These are phyloP conservation scores for Lepidium campestre DNA, from an alignment of 441 rosid species.

Conservation along the genomic window DNA sequence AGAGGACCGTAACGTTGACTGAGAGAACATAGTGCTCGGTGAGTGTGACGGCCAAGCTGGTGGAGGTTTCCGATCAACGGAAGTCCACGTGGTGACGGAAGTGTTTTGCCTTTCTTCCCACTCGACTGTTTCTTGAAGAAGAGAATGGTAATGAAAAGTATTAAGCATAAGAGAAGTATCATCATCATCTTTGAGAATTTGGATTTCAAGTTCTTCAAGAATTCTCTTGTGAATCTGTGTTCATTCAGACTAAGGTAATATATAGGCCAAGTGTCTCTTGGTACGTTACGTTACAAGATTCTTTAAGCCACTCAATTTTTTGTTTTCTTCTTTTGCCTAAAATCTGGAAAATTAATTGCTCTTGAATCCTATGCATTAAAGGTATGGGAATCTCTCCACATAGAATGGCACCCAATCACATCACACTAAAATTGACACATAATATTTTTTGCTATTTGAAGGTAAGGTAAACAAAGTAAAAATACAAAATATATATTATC, in stretches of 20 bases:
- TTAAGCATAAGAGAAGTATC: background rate
- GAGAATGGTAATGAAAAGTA: background rate
- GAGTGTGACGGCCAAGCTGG: constrained; percentile 38
- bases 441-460: background rate
- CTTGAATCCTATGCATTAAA: background rate
- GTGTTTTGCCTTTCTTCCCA: background rate
- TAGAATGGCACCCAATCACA: background rate
- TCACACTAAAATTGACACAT: background rate
- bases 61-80: constrained; percentile 51
- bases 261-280: constrained; percentile 3
- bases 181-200: background rate
- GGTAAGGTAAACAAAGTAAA: background rate
- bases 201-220: background rate
- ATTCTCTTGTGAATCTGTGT: background rate
- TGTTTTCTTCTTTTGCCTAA: background rate
- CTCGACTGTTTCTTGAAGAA: background rate
- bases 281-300: background rate
- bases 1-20: constrained; percentile 43
- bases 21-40: constrained; percentile 36
- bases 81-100: constrained; percentile 37
- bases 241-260: background rate
- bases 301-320: constrained; percentile 9
- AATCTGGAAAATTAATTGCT: background rate
- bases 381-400: background rate
- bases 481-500: background rate